A percentile compares a stretch with the other conserved stretches of the same genome.
Conservation (phyloP, 345 rosid genomes). For the Boechera divaricarpa region DNA sequence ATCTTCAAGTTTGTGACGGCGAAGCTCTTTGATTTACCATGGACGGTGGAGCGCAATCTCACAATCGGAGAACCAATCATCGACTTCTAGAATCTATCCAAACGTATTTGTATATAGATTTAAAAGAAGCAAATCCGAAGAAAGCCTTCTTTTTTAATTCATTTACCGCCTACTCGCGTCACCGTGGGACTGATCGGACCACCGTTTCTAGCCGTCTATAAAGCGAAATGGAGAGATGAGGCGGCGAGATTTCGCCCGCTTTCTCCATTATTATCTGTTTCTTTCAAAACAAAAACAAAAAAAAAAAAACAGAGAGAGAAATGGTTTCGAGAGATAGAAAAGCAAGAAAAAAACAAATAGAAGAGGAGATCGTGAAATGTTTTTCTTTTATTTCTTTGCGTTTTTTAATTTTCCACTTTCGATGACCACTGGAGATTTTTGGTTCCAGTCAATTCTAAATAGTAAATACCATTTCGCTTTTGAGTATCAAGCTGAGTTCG, state of each 20-base stretch:
- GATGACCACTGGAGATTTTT: constrained; percentile 35
- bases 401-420: constrained; percentile 16
- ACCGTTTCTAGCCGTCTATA: constrained; percentile 13
- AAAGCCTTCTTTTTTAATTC: not conserved
- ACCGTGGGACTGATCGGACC: constrained; percentile 38
- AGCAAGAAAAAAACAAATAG: not conserved
- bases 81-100: constrained; percentile 57
- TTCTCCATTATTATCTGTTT: constrained; percentile 36
- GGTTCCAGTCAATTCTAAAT: constrained; percentile 32
- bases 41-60: constrained; percentile 84
- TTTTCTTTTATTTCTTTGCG: not conserved
- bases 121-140: constrained; percentile 21
- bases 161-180: not conserved
- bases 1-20: constrained; percentile 96
- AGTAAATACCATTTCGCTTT: constrained; percentile 40
- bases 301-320: constrained; percentile 14
- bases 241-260: constrained; percentile 49
- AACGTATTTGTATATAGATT: constrained; percentile 10
- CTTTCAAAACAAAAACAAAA: not conserved
- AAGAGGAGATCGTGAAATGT: constrained; percentile 10
- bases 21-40: constrained; percentile 85
- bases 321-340: constrained; percentile 27
- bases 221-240: constrained; percentile 43
- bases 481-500: not conserved
- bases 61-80: constrained; percentile 89